Evolutionary conservation across 106 monocot species (phyloP), one percentile per base, ranked within the genome.

Genomic region (Dioscorea zingiberensis): DNA sequence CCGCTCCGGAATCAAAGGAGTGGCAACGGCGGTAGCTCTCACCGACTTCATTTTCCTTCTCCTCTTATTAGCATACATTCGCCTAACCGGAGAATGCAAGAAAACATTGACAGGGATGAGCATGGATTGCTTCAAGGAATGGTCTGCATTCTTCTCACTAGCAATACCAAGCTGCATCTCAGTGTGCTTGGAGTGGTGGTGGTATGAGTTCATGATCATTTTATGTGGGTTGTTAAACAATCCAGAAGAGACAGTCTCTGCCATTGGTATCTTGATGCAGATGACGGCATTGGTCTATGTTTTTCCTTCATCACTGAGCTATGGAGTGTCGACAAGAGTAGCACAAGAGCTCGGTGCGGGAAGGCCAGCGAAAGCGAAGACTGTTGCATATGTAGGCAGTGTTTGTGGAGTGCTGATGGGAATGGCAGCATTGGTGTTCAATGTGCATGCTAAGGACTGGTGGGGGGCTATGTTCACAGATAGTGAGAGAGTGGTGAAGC

Each of bases 151-250:
- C 3, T 19, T 76, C 4, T 27, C 32, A 14, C 63, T 76, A 32
- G 76, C 76, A 14, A 13, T 76, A 27, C 69, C 69, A 1, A 64
- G 69, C 38, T 76, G 76, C 63, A 38, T 76, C 44, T 70, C 76
- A 0, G 57, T 76, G 28, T 76, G 76, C 25, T n/a, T 76, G 9
- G 69, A 76, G 45, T 76, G 76, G 76, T 76, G 76, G 76, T 76
- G 76, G 76, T 76, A 70, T 24, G 76, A 76, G 58, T 18, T 76
- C 21, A 63, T 76, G 76, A 76, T 76, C 62, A 48, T 76, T 22
- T 44, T 75, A 18, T 75, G 69, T 18, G 69, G 75, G 18, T 46
- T 75, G 16, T 44, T 75, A 7, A 38, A 30, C 14, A 67, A 51
- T 27, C 68, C 75, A 0, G 32, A 47, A 27, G 55, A 17, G 23